Evolutionary conservation across 768 basidiomycete genomes (phyloP), one percentile per base, ranked within the genome.

Genomic region (Rickenella mellea): DNA sequence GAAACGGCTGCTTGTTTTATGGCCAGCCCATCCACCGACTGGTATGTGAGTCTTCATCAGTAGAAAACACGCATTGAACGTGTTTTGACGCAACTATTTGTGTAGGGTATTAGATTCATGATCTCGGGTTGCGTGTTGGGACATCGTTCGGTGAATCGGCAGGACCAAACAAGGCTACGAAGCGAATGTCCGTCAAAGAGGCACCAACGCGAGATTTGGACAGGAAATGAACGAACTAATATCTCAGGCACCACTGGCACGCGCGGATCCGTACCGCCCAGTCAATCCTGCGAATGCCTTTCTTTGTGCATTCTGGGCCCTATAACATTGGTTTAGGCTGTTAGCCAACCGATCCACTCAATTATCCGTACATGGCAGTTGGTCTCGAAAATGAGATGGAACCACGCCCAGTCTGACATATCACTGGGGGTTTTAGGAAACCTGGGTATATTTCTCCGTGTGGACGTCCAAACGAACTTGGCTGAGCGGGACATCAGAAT

Each of bases 21-120:
- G 46, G 1, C 56, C 55, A 3, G 55, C 24, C 55, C 58, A 56
- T 9, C 56, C 59, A 20, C 58, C 55, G 24, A 56, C 63, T 65
- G 45, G n/a, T 19, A 17, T 17, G 21, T 11, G 12, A 27, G 20
- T 12, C 46, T 3, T 46, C 41, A 24, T 20, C 31, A 11, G 43
- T 17, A 29, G 7, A 24, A 5, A 27, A 22, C 5, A 22, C 28
- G 28, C 27, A 6, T 24, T 30, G 25, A 27, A 15, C 20, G 19
- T 27, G 38, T 47, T 27, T 39, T n/a, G n/a, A n/a, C n/a, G n/a
- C n/a, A n/a, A 66, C 65, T 42, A 25, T 62, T 51, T 1, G 63
- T 67, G 42, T 58, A 49, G 4, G 55, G 59, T 17, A 63, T 44
- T 15, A 64, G 46, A 6, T 59, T 50, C 8, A 64, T 42, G 15